phyloP scores from a whole-genome alignment of 1,284 basidiomycete species.

The Testicularia cyperi region DNA sequence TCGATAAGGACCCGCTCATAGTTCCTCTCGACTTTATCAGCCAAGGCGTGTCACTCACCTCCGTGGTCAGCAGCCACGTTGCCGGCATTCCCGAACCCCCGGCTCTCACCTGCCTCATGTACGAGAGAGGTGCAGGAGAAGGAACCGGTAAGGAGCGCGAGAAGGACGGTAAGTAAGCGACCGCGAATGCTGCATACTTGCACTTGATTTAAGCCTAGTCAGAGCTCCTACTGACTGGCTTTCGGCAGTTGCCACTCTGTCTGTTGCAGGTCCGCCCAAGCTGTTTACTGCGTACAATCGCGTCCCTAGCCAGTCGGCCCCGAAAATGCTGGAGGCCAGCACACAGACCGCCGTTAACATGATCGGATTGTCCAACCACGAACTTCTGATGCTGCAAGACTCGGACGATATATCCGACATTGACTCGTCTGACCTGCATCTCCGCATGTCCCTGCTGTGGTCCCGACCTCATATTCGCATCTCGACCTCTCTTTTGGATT shows the following conservation, averaged over 20 bases:
- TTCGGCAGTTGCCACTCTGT: too few species aligned
- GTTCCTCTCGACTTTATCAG: conserved; percentile 55
- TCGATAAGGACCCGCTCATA: conserved; percentile 55
- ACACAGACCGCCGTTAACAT: too few species aligned
- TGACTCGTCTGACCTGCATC: conserved; percentile 45
- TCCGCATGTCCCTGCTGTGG: conserved; percentile 51
- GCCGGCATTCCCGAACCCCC: conserved; percentile 34
- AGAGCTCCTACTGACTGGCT: too few species aligned
- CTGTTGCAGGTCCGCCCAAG: conserved; percentile 39
- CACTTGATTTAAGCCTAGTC: too few species aligned
- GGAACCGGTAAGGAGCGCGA: conserved; percentile 55
- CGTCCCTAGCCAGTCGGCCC: conserved; percentile 8
- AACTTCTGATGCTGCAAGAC: conserved; percentile 45
- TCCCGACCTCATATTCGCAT: conserved; percentile 43
- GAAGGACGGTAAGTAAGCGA: conserved; percentile 39
- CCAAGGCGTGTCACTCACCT: conserved; percentile 44
- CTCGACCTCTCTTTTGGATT: conserved; percentile 53
- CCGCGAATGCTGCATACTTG: too few species aligned
- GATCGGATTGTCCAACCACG: conserved; percentile 28
- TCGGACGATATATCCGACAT: conserved; percentile 46
- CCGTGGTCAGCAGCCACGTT: conserved; percentile 45
- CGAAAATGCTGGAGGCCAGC: too few species aligned
- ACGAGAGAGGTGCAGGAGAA: conserved; percentile 54
- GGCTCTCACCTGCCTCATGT: conserved; percentile 45
- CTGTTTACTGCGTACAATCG: conserved; percentile 46